Base-by-base conservation (phyloP, 192 early-diverging fungal species). In the Podochytrium sp. region DNA sequence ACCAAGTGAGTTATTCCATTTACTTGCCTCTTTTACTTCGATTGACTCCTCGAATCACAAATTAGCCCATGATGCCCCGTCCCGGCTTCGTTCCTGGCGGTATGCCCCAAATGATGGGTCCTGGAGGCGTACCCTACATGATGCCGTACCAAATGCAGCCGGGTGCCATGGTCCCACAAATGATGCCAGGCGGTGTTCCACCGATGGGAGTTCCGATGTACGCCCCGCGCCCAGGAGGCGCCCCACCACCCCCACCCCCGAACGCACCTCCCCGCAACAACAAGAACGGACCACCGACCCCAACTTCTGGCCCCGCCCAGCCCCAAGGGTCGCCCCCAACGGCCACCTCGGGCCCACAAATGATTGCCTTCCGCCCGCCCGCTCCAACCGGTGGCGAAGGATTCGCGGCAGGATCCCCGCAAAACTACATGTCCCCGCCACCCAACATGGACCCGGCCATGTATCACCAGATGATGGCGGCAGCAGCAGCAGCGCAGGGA, bases 61-160 rank as follows among this genome's bases (percentile, higher is more conserved):
- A 30, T 16, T 33, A 75, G 74, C 74, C 74, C 20, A 66, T 75
- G 33, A 55, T 65, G 62, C 51, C 74, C 6, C 47, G 75, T 20
- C 75, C 75, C 42, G 69, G 69, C 2, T 76, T 61, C 51, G 49
- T 69, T 34, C 75, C 65, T n/a, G n/a, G 18, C 5, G 71, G 71
- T 18, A 75, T 75, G 74, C 42, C 62, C 38, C 51, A 66, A 25
- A 68, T 76, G 20, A 67, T 68, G 39, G 56, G 49, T 14, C 75
- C 75, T 16, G 33, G 33, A 4, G 66, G 57, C 16, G 74, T 75
- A 6, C 74, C 40, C 20, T 76, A 76, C 59, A 76, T 76, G 65
- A 42, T 69, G 35, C 75, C 60, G 14, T 76, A 70, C 37, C 53
- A 32, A 6, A 40, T 66, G 16, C 61, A 52, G 23, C 57, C 75